Conservation (phyloP, 768 basidiomycete species). For the Russula vinacea region DNA sequence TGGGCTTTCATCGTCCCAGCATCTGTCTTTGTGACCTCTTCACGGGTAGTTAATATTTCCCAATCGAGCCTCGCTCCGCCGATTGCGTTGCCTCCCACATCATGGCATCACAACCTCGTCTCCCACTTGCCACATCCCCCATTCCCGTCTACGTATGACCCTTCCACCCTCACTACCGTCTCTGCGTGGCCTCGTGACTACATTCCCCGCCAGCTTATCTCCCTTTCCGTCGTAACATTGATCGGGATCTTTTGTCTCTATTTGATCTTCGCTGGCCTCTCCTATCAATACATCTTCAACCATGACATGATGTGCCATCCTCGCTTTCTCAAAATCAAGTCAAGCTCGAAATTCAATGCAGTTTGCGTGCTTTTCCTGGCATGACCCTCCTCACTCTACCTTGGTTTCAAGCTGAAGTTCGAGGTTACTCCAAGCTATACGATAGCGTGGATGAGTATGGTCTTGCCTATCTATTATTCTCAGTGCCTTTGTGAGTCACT, state of each 20-base stretch:
- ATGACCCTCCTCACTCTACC: conserved; percentile 87
- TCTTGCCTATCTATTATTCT: conserved; percentile 65
- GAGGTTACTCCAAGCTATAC: conserved; percentile 80
- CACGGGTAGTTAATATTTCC: conserved; percentile 27
- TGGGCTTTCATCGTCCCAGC: conserved; percentile 73
- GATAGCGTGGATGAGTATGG: conserved; percentile 77
- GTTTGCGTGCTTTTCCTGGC: conserved; percentile 71
- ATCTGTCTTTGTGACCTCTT: conserved; percentile 34
- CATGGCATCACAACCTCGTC: conserved; percentile 49
- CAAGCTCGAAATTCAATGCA: conserved; percentile 69
- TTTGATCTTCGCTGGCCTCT: conserved; percentile 81
- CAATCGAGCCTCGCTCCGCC: conserved; percentile 29
- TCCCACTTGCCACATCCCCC: conserved; percentile 58
- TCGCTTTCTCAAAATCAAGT: conserved; percentile 89
- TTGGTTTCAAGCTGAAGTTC: conserved; percentile 90
- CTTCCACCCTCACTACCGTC: conserved; percentile 36
- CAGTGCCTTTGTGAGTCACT: conserved; percentile 58
- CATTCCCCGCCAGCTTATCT: conserved; percentile 71
- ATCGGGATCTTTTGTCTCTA: conserved; percentile 84
- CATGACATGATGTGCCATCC: conserved; percentile 95
- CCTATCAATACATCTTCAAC: conserved; percentile 87
- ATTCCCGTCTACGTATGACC: conserved; percentile 35
- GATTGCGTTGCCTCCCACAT: conserved; percentile 38
- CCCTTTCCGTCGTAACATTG: conserved; percentile 67
- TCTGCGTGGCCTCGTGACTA: conserved; percentile 88